Evolutionary conservation across 345 rosid species (phyloP), one percentile per base, ranked within the genome.

Genomic region (Pistacia integerrima): DNA sequence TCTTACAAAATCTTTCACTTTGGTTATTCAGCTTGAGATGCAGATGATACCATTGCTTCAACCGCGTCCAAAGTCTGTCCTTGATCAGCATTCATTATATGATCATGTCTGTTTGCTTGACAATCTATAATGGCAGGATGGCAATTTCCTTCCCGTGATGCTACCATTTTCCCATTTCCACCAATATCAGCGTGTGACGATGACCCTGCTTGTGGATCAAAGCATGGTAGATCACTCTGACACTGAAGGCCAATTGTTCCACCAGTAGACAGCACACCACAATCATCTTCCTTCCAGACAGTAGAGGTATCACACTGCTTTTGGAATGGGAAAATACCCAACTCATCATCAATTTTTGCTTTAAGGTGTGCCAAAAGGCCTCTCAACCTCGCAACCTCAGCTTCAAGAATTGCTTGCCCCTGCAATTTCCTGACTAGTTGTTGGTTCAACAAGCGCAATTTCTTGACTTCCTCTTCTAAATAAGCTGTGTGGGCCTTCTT

Each of bases 391-490:
- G 62, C 55, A 57, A 79, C 72, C 79, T 93, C 97, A 0, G 88
- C 85, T 82, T 90, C 92, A 36, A 91, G 83, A 33, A 68, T 49
- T 22, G 85, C 80, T 80, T 90, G 88, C 38, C 83, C 82, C 55
- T 93, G 88, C 72, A 93, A 67, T 80, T 81, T 88, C 81, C 79
- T 84, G 52, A 68, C 67, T 48, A 93, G 79, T 58, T 89, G 84
- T 55, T 87, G 89, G 74, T 93, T 90, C 76, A 64, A 4, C 49
- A 60, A 1, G 1, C 78, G 82, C 74, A 93, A 48, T 77, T 89
- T 88, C 83, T 78, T 84, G 51, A 89, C 91, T 83, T 93, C 91
- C 75, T 91, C 93, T 82, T 93, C 97, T 49, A 93, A 85, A 74
- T 84, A 87, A 16, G 92, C 89, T 0, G 89, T 82, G 13, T 85